A percentile compares a stretch with the other conserved stretches of the same genome.
phyloP scores from a whole-genome alignment of 2,329 filamentous ascomycete species.

The Aaosphaeria pasadenensis region DNA sequence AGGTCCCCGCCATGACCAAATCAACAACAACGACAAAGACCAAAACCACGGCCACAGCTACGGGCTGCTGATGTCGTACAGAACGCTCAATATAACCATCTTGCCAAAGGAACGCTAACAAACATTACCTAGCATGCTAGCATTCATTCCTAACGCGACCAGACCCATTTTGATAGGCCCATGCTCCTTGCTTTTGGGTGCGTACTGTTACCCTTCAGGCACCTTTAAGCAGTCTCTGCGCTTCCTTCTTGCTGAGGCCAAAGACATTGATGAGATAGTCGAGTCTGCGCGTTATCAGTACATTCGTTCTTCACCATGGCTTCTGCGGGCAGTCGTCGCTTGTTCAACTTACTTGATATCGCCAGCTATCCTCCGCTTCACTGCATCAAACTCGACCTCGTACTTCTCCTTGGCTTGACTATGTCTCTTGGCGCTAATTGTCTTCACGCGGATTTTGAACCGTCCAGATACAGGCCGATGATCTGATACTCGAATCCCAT shows the following conservation, averaged over 20 bases:
- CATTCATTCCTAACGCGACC: no score
- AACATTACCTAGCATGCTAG: no score
- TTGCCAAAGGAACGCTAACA: no score
- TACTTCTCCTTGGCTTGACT: conserved; percentile 68
- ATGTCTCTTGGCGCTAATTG: conserved; percentile 66
- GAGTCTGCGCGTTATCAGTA: conserved; percentile 45
- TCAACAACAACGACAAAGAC: no score
- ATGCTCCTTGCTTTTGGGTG: no score
- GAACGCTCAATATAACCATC: no score
- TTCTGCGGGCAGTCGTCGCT: no score
- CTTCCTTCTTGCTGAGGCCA: conserved; percentile 54
- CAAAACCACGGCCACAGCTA: no score
- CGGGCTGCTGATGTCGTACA: no score
- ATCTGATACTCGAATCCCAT: conserved; percentile 78
- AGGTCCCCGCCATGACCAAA: no score
- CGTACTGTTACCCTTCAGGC: neutral
- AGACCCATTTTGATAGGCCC: no score
- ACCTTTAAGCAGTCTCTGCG: conserved; percentile 42
- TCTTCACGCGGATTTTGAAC: conserved; percentile 83
- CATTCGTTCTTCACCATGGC: no score
- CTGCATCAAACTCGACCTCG: conserved; percentile 69
- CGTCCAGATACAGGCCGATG: conserved; percentile 86
- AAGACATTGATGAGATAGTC: conserved; percentile 64
- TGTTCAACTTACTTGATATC: conserved; percentile 70
- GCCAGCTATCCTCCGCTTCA: conserved; percentile 64